phyloP scores from a whole-genome alignment of 2,329 filamentous ascomycete species.

The Fusarium scirpi region DNA sequence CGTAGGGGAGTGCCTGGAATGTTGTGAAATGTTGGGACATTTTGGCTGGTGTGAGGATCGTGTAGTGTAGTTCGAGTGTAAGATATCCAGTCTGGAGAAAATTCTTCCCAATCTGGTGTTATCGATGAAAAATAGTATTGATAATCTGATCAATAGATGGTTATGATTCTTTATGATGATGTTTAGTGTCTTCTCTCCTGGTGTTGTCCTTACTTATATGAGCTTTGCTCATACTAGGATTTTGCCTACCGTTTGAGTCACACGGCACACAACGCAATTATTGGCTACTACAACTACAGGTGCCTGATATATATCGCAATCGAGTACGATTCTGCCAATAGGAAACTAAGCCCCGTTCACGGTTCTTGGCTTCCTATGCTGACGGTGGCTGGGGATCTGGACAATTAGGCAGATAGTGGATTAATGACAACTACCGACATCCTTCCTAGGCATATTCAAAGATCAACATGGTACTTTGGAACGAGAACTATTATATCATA shows the following conservation, averaged over 20 bases:
- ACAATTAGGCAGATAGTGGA: neutral
- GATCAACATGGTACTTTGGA: neutral
- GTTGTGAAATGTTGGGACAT: slow-evolving; percentile 15
- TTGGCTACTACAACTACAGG: neutral
- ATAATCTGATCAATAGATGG: too few relatives aligned
- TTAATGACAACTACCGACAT: neutral
- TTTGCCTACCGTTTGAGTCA: neutral
- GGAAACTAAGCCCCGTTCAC: neutral
- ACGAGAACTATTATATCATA: rapidly evolving
- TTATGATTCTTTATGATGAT: too few relatives aligned
- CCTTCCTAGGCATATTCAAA: neutral
- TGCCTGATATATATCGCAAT: slow-evolving; percentile 14
- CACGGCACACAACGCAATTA: neutral
- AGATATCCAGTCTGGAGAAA: neutral
- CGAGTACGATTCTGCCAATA: neutral
- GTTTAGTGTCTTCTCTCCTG: neutral
- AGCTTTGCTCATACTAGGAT: neutral
- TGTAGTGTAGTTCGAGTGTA: neutral
- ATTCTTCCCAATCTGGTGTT: too few relatives aligned
- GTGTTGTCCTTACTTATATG: neutral
- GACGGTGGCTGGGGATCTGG: neutral
- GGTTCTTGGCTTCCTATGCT: neutral
- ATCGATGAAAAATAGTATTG: too few relatives aligned
- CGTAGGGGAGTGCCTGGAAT: slow-evolving; percentile 31
- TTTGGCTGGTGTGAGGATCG: neutral